phyloP scores from a whole-genome alignment of 768 basidiomycete genomes.

The Trametes villosa region DNA sequence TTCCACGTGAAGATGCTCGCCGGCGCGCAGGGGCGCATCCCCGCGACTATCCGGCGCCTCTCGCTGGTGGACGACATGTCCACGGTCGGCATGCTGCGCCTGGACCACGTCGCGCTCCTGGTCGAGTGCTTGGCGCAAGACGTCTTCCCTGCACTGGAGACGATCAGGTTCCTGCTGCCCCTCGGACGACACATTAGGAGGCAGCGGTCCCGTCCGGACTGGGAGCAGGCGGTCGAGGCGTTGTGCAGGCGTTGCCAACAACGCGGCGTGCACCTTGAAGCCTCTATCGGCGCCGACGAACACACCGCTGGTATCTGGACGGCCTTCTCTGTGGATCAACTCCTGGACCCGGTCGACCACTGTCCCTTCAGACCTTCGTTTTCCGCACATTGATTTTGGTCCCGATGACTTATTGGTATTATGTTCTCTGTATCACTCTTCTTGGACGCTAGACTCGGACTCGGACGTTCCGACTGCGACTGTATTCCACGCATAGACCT shows the following conservation, averaged over 20 bases:
- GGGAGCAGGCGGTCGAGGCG: neutral
- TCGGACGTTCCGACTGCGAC: too few relatives aligned
- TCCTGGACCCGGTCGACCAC: neutral
- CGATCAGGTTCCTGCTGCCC: constrained; percentile 16
- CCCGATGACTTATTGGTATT: too few relatives aligned
- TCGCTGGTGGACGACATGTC: constrained; percentile 4
- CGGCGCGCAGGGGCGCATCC: neutral
- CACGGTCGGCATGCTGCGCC: neutral
- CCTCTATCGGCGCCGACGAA: constrained; percentile 15
- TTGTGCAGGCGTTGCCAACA: neutral
- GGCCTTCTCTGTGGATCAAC: neutral
- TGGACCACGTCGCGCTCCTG: constrained; percentile 8
- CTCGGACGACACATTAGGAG: constrained; percentile 1
- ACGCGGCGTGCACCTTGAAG: constrained; percentile 5
- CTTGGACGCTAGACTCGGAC: too few relatives aligned
- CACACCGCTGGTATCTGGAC: constrained; percentile 14
- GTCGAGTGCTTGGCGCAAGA: neutral
- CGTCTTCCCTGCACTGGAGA: constrained; percentile 3
- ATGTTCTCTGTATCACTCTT: too few relatives aligned
- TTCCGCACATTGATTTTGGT: too few relatives aligned
- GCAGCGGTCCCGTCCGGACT: constrained; percentile 4
- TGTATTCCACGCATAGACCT: too few relatives aligned
- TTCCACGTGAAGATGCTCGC: neutral
- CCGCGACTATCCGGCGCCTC: constrained; percentile 1
- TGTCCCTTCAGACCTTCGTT: neutral